Base-by-base conservation (phyloP, 257 asterid genomes). In the Primulina huaijiensis region DNA sequence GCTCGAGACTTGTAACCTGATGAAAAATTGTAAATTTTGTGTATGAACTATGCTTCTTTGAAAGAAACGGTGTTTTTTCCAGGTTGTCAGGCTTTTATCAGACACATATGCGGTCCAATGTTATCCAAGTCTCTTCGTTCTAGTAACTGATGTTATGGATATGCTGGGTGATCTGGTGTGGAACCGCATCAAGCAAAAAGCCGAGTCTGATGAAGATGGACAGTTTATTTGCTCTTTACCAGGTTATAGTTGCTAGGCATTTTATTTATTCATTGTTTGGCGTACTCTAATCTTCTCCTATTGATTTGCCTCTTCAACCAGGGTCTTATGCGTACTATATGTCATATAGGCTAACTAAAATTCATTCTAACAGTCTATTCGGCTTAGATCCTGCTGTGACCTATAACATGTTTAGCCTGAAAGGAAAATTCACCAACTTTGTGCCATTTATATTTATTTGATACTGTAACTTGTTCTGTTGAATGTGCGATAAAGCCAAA, bases 151-250 rank as follows among this genome's bases (percentile, higher is more conserved):
- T 71, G 81, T 88, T 72, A 77, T 92, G 86, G 96, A 92, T 77
- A 75, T 82, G 93, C 89, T 92, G 38, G 98, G 98, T 72, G 90
- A 86, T 80, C 70, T 89, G 72, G 98, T 92, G 40, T 89, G 96
- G 96, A 79, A 73, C 62, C 93, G 96, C 73, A 82, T 92, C 77
- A 83, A 70, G 78, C 82, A 78, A 76, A 92, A 77, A 80, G 88
- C 90, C 67, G 88, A 83, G 73, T 59, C 70, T 65, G 62, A 87
- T 57, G 96, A 84, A 78, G 87, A 83, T 59, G 89, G 87, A 74
- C 64, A 73, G 21, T 50, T 67, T 78, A 63, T 83, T 70, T 76
- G 69, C 83, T 60, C 81, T 64, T 85, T 89, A 76, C 83, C 92
- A 80, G 96, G 97, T 89, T 38, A 43, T 71, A 50, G 69, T 52